Evolutionary conservation across 805 yeast genomes (phyloP), one percentile per base, ranked within the genome.

Genomic region (Yarrowia sp.): DNA sequence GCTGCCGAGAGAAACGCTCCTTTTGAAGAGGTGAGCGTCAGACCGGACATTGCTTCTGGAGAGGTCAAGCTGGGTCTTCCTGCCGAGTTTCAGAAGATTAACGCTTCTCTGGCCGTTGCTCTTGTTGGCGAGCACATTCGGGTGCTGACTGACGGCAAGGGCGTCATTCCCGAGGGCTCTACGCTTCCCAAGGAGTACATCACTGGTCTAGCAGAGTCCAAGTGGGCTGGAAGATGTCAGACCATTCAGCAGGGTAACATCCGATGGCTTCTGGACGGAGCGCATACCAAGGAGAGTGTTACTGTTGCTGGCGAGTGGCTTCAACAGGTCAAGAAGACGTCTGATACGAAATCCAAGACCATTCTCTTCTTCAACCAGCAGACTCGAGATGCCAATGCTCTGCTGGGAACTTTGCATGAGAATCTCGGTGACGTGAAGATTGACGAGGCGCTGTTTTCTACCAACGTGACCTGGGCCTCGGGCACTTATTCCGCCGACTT

Each of bases 211-310:
- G 84, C 80, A 61, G 66, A 76, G 1, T 89, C 96, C 0, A 77
- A 80, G 49, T 95, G 98, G 97, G 95, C 95, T n/a, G 99, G 99
- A 0, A 81, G 99, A 70, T 93, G 98, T 70, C 98, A 96, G 76
- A 80, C 85, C 1, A 75, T 90, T 32, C 67, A 70, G 6, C 81
- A 78, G 24, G 78, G 79, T 26, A 75, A 77, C 16, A 76, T 87
- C 17, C 83, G 82, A n/a, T 95, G 97, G 96, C 86, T 77, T 68
- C 76, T 93, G 16, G 99, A 95, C 76, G 99, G 99, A 19, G 98
- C 99, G 0, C 99, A 95, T 71, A 95, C 99, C 0, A 77, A 82
- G 51, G 99, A 95, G 71, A 89, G 97, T 66, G 83, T 96, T 24
- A 80, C 80, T 32, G 96, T 86, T n/a, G 89, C 97, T 0, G 81